Evolutionary conservation across 2,329 filamentous ascomycete genomes (phyloP).

Genomic region (Colletotrichum destructivum): DNA sequence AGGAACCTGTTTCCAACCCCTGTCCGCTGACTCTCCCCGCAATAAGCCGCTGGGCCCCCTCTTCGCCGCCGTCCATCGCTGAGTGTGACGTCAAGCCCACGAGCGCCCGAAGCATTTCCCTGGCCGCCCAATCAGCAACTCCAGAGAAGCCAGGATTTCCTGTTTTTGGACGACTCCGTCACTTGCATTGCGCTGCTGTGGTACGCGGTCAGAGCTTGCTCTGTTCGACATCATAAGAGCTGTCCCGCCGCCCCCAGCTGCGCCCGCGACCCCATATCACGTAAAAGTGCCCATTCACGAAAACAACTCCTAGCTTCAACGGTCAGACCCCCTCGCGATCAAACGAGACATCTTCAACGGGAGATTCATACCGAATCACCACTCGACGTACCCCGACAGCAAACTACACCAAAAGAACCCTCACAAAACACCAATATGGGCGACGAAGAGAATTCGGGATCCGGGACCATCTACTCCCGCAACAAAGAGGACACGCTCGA

Average conservation of each 20-base stretch:
- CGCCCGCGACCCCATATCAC: neutral
- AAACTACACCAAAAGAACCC: neutral
- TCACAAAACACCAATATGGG: conserved; percentile 11
- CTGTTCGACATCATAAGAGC: conserved; percentile 36
- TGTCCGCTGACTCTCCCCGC: conserved; percentile 32
- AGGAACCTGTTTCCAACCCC: conserved; percentile 41
- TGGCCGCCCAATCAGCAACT: conserved; percentile 26
- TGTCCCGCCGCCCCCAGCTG: neutral
- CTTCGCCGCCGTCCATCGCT: conserved; percentile 18
- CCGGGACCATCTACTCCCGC: conserved; percentile 50
- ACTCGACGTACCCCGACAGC: too few relatives aligned
- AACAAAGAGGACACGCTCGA: conserved; percentile 55
- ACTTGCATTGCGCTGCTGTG: conserved; percentile 19
- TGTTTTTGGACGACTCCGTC: conserved; percentile 38
- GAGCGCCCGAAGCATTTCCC: conserved; percentile 9
- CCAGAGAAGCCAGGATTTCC: conserved; percentile 25
- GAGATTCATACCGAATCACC: rapidly evolving
- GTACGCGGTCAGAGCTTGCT: conserved; percentile 37
- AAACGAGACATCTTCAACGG: neutral
- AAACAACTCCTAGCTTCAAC: neutral
- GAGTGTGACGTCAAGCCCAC: conserved; percentile 41
- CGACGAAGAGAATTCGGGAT: conserved; percentile 32
- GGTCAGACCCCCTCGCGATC: neutral
- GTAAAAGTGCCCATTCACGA: too few relatives aligned
- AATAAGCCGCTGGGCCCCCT: conserved; percentile 15